phyloP scores from a whole-genome alignment of 2,329 filamentous ascomycete species.

The Pezicula rhizophila region DNA sequence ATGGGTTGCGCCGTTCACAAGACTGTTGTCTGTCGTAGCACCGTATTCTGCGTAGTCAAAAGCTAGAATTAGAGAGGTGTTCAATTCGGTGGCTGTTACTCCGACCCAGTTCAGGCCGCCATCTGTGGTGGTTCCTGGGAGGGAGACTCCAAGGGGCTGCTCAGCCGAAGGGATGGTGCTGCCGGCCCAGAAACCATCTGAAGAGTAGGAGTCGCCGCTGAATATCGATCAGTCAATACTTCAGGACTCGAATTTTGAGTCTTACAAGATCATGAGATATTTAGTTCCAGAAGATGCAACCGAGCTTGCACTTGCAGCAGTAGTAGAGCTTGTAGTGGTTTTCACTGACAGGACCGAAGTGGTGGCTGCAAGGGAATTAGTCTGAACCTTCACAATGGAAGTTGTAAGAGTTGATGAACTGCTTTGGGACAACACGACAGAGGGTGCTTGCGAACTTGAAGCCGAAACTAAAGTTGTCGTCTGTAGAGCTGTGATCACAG shows the following conservation, averaged over 20 bases:
- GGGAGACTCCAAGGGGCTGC: neutral
- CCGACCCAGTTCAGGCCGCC: neutral
- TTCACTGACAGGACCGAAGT: neutral
- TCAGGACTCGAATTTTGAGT: neutral
- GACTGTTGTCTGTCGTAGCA: conserved; percentile 1
- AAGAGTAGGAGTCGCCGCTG: conserved; percentile 1
- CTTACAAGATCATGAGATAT: conserved; percentile 2
- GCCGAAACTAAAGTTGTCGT: neutral
- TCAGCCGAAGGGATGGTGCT: neutral
- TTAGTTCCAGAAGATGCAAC: conserved; percentile 1
- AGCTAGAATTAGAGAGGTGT: neutral
- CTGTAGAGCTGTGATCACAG: neutral
- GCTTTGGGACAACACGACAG: neutral
- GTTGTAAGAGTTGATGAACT: neutral
- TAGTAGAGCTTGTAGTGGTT: neutral
- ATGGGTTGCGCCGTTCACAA: neutral
- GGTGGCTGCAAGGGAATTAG: neutral
- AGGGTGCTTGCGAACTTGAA: neutral
- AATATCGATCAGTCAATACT: neutral
- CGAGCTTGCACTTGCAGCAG: neutral
- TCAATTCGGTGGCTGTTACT: neutral
- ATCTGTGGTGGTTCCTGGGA: neutral
- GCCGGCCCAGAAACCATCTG: conserved; percentile 1
- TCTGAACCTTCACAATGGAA: neutral
- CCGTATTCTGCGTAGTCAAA: conserved; percentile 1